Base-by-base conservation (phyloP, 805 yeast species). In the Saccharomycopsis fermentans region DNA sequence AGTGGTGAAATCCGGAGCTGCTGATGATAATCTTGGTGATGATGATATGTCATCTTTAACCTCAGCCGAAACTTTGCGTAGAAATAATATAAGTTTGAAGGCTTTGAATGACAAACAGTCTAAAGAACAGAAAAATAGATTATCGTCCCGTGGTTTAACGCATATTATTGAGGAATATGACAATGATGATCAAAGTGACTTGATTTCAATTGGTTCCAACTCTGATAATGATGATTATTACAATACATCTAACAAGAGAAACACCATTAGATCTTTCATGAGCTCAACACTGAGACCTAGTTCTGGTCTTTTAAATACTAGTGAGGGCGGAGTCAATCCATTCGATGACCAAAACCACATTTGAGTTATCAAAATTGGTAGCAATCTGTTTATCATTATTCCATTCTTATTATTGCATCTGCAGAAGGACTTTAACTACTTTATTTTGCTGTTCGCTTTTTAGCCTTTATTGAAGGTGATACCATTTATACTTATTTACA, bases 171-270 rank as follows among this genome's bases (percentile, higher is more conserved):
- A 58, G 32, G 58, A 54, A 29, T 34, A 48, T 21, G 48, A 58
- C 6, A 52, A 43, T 32, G 51, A 47, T 17, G 56, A 48, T 43
- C 55, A 50, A n/a, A 52, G 48, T 35, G 63, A 61, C n/a, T 50
- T 61, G 51, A 58, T 61, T 27, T 59, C 62, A n/a, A 21, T 61
- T n/a, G 63, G 58, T 14, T 54, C 62, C 3, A 60, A 59, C n/a
- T 50, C 58, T 4, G 62, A 61, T 4, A 59, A 61, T 34, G 56
- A 29, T 19, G 58, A 26, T 35, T 27, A 27, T 17, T 29, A 55
- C n/a, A 24, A 34, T 9, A 43, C 52, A 14, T 34, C 47, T 24
- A 47, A 48, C n/a, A 47, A 48, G 14, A 34, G 54, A 26, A 19
- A 43, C 26, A 24, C 53, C 3, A 32, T 34, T 11, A 26, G 29